Conservation (phyloP, 768 basidiomycete species). For the Kondoa malvinella region DNA sequence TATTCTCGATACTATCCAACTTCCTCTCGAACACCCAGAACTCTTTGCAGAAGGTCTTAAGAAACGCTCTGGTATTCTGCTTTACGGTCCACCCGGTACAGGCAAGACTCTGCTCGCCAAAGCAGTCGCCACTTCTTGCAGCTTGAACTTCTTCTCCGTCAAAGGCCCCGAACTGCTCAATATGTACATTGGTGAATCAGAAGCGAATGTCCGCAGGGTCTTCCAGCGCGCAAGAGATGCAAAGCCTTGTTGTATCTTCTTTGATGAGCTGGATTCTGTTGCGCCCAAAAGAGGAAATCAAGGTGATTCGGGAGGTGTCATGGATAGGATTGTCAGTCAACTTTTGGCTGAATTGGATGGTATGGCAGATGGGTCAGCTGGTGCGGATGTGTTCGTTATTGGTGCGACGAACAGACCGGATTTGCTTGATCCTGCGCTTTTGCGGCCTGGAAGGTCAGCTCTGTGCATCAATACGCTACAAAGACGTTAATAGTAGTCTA, state of each 20-base stretch:
- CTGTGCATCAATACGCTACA: not conserved
- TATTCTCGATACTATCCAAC: slow-evolving; percentile 86
- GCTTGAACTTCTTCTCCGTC: slow-evolving; percentile 72
- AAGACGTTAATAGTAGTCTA: slow-evolving; percentile 29
- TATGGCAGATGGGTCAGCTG: slow-evolving; percentile 41
- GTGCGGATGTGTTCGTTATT: slow-evolving; percentile 59
- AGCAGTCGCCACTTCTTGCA: slow-evolving; percentile 76
- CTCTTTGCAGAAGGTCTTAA: slow-evolving; percentile 73
- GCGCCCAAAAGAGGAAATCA: slow-evolving; percentile 72
- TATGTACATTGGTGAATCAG: slow-evolving; percentile 93
- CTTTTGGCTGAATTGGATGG: slow-evolving; percentile 88
- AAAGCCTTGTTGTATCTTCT: slow-evolving; percentile 67
- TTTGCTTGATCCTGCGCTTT: slow-evolving; percentile 77
- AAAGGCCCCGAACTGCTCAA: slow-evolving; percentile 92
- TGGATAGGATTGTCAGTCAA: slow-evolving; percentile 87
- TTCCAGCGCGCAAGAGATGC: slow-evolving; percentile 56
- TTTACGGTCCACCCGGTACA: slow-evolving; percentile 92
- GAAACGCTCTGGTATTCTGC: slow-evolving; percentile 83
- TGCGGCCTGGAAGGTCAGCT: slow-evolving; percentile 59
- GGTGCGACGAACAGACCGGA: slow-evolving; percentile 93
- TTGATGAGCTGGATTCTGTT: slow-evolving; percentile 91
- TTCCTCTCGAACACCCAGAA: slow-evolving; percentile 67
- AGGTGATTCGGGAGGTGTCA: slow-evolving; percentile 79
- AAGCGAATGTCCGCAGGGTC: slow-evolving; percentile 74
- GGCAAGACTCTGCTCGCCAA: slow-evolving; percentile 95